Percentiles rank a stretch among this genome's conserved stretches.
phyloP scores from a whole-genome alignment of 208 protist species.

The Tritrichomonas musculus region DNA sequence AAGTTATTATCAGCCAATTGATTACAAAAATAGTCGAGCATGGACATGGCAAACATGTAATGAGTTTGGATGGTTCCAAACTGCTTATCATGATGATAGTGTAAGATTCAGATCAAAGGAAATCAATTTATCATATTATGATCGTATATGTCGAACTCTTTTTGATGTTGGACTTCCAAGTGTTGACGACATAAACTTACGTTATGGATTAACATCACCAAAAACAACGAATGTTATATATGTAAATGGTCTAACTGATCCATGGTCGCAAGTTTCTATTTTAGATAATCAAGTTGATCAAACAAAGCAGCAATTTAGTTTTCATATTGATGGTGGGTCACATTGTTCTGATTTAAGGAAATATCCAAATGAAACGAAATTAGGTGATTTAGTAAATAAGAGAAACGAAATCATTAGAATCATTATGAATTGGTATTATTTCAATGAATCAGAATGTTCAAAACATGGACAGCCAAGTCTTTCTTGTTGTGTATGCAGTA shows the following conservation, averaged over 20 bases:
- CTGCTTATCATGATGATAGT: too few species aligned
- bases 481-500: not conserved
- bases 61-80: constrained; percentile 5
- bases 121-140: not conserved
- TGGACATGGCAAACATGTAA: constrained; percentile 9
- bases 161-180: not conserved
- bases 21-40: not conserved
- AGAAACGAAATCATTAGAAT: not conserved
- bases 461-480: not conserved
- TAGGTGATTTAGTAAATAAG: not conserved
- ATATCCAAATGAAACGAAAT: not conserved
- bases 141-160: not conserved
- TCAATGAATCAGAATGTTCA: not conserved
- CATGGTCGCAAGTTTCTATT: not conserved
- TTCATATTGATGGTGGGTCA: not conserved
- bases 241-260: not conserved
- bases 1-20: not conserved
- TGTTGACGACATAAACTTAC: not conserved
- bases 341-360: not conserved
- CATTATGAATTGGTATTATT: not conserved
- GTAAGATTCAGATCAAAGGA: not conserved
- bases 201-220: not conserved
- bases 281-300: not conserved
- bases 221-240: not conserved
- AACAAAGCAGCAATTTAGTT: too few species aligned